Evolutionary conservation across 2,329 filamentous ascomycete genomes (phyloP), one percentile per base, ranked within the genome.

Genomic region (Mycosphaerella arachidis): DNA sequence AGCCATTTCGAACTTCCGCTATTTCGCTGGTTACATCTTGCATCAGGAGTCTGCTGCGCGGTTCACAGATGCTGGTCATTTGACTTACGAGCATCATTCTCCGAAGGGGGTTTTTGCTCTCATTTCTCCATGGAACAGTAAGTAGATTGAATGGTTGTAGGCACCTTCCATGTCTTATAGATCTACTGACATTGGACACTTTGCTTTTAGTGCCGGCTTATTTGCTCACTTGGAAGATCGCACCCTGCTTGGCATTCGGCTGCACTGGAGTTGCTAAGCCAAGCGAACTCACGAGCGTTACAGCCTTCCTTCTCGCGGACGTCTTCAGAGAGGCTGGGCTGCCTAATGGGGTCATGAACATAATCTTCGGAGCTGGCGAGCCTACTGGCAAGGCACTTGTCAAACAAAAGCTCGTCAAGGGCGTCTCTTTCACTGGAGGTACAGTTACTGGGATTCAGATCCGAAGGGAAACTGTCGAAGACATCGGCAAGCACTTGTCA

Each of bases 381-480:
- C 70, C n/a, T 59, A 69, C 56, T 45, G 61, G 61, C 18, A 48
- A 46, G 13, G 50, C 56, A 20, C 48, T 63, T 1, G 61, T 75
- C 74, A 72, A 51, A 71, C 69, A 20, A 72, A 74, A 45, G 93
- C 35, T 63, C 93, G 70, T 81, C 5, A 68, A 69, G 12, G 80
- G 79, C 59, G 67, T 77, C 59, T 77, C 77, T 58, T 81, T 81
- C 61, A 81, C 76, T 0, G 78, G 79, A 20, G 75, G 72, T n/a
- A 74, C 76, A 1, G 60, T 63, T 0, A 76, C 81, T 1, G 80
- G 80, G 0, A 63, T 73, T 16, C 73, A 74, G 8, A 74, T 81
- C 43, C 75, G 74, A 1, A 64, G 64, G 2, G 66, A 68, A 12
- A 74, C 76, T 0, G 76, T 73, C 1, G 66, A 69, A 1, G 70